Evolutionary conservation across 495 filamentous ascomycete species (phyloP).

Genomic region (Amphirosellinia nigrospora): DNA sequence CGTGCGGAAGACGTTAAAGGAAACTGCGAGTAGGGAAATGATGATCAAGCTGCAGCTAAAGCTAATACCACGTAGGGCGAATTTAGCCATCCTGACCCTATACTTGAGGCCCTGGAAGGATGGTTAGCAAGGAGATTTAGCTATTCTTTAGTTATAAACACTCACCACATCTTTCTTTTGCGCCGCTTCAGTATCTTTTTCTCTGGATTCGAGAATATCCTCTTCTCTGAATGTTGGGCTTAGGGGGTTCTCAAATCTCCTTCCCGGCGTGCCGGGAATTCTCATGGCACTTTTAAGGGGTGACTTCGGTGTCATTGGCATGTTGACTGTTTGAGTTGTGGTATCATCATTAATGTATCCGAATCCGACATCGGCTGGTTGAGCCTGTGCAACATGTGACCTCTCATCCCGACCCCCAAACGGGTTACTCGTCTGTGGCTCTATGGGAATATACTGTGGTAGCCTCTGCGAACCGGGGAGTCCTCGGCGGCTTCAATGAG

Average conservation of each 20-base stretch:
- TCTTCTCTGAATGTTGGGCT: conserved; percentile 92
- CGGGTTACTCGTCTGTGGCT: conserved; percentile 61
- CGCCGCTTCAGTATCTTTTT: conserved; percentile 76
- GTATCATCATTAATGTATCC: conserved; percentile 77
- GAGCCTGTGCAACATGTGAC: conserved; percentile 63
- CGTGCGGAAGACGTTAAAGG: conserved; percentile 87
- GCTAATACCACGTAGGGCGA: conserved; percentile 89
- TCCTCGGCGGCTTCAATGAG: conserved; percentile 78
- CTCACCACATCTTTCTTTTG: conserved; percentile 87
- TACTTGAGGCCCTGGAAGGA: conserved; percentile 81
- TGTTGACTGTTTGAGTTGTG: conserved; percentile 53
- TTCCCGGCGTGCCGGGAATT: conserved; percentile 77
- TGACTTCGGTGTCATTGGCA: conserved; percentile 70
- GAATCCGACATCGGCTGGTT: conserved; percentile 87
- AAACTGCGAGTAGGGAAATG: conserved; percentile 81
- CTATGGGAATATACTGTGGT: conserved; percentile 87
- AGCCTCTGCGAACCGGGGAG: conserved; percentile 88
- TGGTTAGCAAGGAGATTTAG: conserved; percentile 39
- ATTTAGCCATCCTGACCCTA: conserved; percentile 91
- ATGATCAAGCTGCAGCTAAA: conserved; percentile 97
- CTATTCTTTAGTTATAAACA: conserved; percentile 12
- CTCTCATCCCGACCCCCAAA: conserved; percentile 67
- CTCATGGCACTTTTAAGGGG: conserved; percentile 87
- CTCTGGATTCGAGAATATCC: conserved; percentile 78
- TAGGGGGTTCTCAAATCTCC: conserved; percentile 68